Percentiles rank a stretch among this genome's conserved stretches.
Conservation (phyloP, 768 basidiomycete species). For the Kwoniella sp. region DNA sequence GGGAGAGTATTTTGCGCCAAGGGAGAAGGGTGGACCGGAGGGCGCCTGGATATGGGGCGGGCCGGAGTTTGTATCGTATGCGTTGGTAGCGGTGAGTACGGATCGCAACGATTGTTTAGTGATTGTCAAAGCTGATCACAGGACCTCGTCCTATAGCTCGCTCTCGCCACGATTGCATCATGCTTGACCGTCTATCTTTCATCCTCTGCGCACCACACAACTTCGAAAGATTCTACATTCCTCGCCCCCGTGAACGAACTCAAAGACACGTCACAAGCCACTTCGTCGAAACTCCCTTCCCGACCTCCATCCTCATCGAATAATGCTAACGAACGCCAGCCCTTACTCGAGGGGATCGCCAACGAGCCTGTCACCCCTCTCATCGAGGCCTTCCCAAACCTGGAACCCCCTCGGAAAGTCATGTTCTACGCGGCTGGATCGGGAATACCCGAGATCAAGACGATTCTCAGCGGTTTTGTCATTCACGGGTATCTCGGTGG, state of each 20-base stretch:
- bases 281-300: constrained; percentile 4
- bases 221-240: constrained; percentile 82
- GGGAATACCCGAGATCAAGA: constrained; percentile 94
- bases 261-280: neutral
- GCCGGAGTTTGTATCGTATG: constrained; percentile 70
- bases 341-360: constrained; percentile 27
- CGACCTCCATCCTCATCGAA: constrained; percentile 5
- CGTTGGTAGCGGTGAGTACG: constrained; percentile 76
- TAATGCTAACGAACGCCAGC: constrained; percentile 35
- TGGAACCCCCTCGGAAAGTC: constrained; percentile 62
- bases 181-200: constrained; percentile 84
- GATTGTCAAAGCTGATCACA: too few relatives aligned
- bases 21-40: constrained; percentile 49
- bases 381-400: constrained; percentile 14
- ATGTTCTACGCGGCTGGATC: constrained; percentile 93
- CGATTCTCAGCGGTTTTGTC: constrained; percentile 69
- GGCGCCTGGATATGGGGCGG: constrained; percentile 57
- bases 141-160: constrained; percentile 60
- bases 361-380: constrained; percentile 23
- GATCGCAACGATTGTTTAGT: neutral
- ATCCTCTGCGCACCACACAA: constrained; percentile 81
- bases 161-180: constrained; percentile 71
- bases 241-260: constrained; percentile 22
- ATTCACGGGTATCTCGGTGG: constrained; percentile 96
- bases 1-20: constrained; percentile 64